A percentile compares a stretch with the other conserved stretches of the same genome.
Evolutionary conservation across 225 moss, liverwort and hornwort genomes (phyloP).

Genomic region (Marchantia paleacea): DNA sequence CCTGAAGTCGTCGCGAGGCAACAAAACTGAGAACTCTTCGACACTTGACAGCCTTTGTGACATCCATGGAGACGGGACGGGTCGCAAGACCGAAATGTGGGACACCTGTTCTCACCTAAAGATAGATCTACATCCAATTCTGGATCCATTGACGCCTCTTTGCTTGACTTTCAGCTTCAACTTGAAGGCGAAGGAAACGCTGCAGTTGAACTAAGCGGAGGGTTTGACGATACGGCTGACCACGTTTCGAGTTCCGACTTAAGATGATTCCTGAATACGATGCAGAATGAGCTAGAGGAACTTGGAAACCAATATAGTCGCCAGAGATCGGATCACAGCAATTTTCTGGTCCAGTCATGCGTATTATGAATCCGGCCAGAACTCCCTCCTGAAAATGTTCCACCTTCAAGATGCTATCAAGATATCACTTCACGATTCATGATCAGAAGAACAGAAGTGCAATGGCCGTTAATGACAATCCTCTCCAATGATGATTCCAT

Average conservation of each 20-base stretch:
- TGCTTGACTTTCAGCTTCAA: background rate
- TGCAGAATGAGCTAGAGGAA: too few species aligned
- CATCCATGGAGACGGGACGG: too few species aligned
- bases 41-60: too few species aligned
- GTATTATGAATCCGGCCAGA: background rate
- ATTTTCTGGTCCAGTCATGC: background rate
- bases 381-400: background rate
- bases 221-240: too few species aligned
- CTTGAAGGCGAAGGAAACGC: background rate
- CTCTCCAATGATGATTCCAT: background rate
- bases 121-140: slow-evolving; percentile 3
- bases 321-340: background rate
- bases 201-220: too few species aligned
- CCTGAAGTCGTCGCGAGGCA: too few species aligned
- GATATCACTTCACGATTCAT: background rate
- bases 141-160: background rate
- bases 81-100: background rate
- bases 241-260: too few species aligned
- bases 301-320: too few species aligned
- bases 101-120: background rate
- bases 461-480: background rate
- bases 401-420: background rate
- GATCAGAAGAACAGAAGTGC: background rate
- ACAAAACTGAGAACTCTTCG: too few species aligned
- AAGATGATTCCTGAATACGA: too few species aligned